Conservation (phyloP, 2,329 filamentous ascomycete species). For the Fusarium abutilonis region DNA sequence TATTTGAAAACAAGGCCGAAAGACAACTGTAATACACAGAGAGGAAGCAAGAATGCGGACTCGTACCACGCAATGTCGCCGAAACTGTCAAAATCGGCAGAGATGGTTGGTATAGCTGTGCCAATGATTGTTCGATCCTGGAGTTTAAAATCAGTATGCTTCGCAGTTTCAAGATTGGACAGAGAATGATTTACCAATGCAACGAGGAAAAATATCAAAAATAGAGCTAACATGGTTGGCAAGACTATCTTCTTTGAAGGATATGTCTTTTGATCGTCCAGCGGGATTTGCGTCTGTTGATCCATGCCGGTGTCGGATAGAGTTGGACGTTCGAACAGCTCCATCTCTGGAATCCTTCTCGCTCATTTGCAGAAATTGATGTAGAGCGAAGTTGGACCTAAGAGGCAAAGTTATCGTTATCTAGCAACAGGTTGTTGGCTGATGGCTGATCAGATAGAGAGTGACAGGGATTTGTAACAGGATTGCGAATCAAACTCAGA, state of each 20-base stretch:
- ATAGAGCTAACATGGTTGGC: constrained; percentile 24
- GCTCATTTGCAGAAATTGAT: neutral
- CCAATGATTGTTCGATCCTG: constrained; percentile 30
- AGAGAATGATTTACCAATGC: neutral
- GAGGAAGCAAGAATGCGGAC: constrained; percentile 24
- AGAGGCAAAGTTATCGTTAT: no score
- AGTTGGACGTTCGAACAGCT: accelerated
- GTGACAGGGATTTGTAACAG: no score
- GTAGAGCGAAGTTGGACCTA: no score
- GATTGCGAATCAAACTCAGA: no score
- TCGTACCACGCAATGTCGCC: constrained; percentile 31
- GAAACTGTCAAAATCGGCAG: constrained; percentile 26
- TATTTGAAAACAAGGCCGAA: constrained; percentile 29
- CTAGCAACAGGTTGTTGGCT: no score
- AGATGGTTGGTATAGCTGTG: constrained; percentile 27
- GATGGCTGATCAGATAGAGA: no score
- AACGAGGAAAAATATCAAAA: constrained; percentile 22
- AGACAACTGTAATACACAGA: constrained; percentile 28
- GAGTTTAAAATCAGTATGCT: neutral
- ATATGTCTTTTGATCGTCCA: constrained; percentile 5
- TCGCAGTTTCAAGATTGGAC: accelerated
- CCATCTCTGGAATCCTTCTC: neutral
- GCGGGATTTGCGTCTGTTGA: accelerated
- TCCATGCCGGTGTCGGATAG: neutral
- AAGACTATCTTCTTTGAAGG: constrained; percentile 17